Base-by-base conservation (phyloP, 768 basidiomycete species). In the Agaricus subrufescens region DNA sequence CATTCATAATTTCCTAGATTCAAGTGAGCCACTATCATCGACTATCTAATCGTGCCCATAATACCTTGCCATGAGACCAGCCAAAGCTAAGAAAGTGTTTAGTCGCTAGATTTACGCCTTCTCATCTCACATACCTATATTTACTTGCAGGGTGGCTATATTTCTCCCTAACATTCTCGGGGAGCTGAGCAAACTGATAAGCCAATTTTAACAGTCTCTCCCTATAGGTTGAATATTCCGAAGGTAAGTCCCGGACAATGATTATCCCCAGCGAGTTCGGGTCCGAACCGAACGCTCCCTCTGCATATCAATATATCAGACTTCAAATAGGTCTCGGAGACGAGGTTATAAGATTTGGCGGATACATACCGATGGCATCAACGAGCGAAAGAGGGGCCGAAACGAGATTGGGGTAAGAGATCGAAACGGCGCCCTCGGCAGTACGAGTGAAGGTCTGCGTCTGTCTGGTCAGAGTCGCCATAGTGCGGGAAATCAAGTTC, bases 11-110 rank as follows among this genome's bases (percentile, higher is more conserved):
- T 78, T 98, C 96, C 85, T 91, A 25, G 27, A 48, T 31, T 34
- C 53, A 47, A 40, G 43, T 48, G n/a, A 47, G 45, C 54, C 38
- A 58, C 34, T 27, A 30, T 29, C 3, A 40, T 12, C 8, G 5
- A 38, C 7, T 29, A 46, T 15, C 12, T 7, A 26, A n/a, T n/a
- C 26, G 12, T 25, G 4, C 8, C 31, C 37, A 50, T 6, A 1
- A 6, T 62, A 85, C 89, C 79, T 98, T 97, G 53, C 96, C 96
- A 71, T 96, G 91, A 44, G 89, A 91, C 96, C 96, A 98, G n/a
- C 96, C 96, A 69, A 94, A 98, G 67, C 87, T 90, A 31, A 29
- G 48, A 19, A 34, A 34, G 34, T 46, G 27, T 14, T 58, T n/a
- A 50, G 29, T 45, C 40, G 23, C 11, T 40, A n/a, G 19, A 49